phyloP scores from a whole-genome alignment of 169 alveolate genomes.

The Haemoproteus tartakovskyi region DNA sequence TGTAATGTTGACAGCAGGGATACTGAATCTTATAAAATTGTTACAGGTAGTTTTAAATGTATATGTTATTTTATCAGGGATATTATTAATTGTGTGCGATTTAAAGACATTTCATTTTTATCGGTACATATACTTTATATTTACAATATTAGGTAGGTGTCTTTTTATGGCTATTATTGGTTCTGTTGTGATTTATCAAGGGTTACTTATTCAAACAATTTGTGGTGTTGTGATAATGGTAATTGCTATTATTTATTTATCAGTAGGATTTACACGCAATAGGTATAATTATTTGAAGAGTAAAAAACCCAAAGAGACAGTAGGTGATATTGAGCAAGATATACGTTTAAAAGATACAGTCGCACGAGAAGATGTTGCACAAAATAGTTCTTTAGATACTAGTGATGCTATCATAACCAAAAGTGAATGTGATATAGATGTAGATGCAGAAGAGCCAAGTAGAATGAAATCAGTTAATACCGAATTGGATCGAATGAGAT shows the following conservation, averaged over 20 bases:
- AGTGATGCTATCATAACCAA: too few species aligned
- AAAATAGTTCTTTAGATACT: too few species aligned
- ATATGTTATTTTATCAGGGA: slow-evolving; percentile 36
- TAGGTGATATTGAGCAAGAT: too few species aligned
- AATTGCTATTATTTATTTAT: slow-evolving; percentile 11
- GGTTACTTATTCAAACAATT: slow-evolving; percentile 2
- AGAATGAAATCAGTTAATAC: too few species aligned
- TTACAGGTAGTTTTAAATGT: slow-evolving; percentile 23
- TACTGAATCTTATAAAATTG: slow-evolving; percentile 21
- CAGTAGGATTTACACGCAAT: too few species aligned
- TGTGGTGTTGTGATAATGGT: slow-evolving; percentile 8
- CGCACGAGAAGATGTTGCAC: too few species aligned
- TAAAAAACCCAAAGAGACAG: too few species aligned
- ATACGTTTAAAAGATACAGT: too few species aligned
- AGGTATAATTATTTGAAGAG: too few species aligned
- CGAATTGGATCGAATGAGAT: too few species aligned
- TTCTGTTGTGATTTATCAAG: slow-evolving; percentile 21
- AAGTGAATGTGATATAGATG: too few species aligned
- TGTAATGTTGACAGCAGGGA: slow-evolving; percentile 31
- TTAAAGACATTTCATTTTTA: slow-evolving; percentile 34
- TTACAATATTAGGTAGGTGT: slow-evolving; percentile 55
- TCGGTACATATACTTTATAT: slow-evolving; percentile 25
- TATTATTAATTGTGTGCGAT: slow-evolving; percentile 33
- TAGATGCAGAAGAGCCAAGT: too few species aligned
- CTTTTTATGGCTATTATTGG: slow-evolving; percentile 34